Evolutionary conservation across 2,329 filamentous ascomycete genomes (phyloP).

Genomic region (Pyricularia grisea): DNA sequence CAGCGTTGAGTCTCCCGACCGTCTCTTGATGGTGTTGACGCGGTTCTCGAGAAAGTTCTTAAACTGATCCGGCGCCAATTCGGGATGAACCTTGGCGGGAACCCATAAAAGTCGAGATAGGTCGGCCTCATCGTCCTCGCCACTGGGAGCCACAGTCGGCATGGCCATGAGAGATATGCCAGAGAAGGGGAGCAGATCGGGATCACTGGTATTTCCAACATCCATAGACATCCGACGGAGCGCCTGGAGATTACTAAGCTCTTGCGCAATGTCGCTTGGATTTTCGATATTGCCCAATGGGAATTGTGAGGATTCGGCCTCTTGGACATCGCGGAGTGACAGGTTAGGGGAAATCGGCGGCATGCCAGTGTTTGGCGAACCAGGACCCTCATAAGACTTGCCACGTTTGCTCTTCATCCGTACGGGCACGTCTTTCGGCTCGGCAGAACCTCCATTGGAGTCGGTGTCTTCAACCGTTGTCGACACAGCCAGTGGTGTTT

Average conservation of each 20-base stretch:
- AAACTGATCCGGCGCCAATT: conserved; percentile 91
- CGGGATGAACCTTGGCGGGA: conserved; percentile 85
- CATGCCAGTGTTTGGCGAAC: conserved; percentile 19
- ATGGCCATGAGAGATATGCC: conserved; percentile 56
- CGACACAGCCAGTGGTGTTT: conserved; percentile 18
- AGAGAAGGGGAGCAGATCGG: conserved; percentile 67
- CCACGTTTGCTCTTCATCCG: conserved; percentile 29
- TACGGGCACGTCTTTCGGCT: conserved; percentile 19
- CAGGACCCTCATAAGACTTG: conserved; percentile 27
- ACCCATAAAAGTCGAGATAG: conserved; percentile 90
- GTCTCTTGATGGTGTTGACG: conserved; percentile 78
- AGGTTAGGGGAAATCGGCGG: conserved; percentile 42
- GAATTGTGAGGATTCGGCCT: conserved; percentile 61
- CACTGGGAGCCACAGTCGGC: conserved; percentile 61
- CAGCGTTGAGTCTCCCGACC: conserved; percentile 64
- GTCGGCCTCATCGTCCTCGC: conserved; percentile 76
- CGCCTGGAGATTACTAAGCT: conserved; percentile 85
- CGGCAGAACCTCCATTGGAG: conserved; percentile 5
- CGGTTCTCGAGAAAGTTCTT: conserved; percentile 93
- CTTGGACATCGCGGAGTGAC: conserved; percentile 43
- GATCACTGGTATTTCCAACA: conserved; percentile 61
- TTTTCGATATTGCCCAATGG: conserved; percentile 85
- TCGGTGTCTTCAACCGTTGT: conserved; percentile 21
- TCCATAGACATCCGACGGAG: conserved; percentile 93
- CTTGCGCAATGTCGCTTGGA: conserved; percentile 80